A percentile compares a stretch with the other conserved stretches of the same genome.
Conservation (phyloP, 148 eudicot genomes). For the Limonium bicolor region DNA sequence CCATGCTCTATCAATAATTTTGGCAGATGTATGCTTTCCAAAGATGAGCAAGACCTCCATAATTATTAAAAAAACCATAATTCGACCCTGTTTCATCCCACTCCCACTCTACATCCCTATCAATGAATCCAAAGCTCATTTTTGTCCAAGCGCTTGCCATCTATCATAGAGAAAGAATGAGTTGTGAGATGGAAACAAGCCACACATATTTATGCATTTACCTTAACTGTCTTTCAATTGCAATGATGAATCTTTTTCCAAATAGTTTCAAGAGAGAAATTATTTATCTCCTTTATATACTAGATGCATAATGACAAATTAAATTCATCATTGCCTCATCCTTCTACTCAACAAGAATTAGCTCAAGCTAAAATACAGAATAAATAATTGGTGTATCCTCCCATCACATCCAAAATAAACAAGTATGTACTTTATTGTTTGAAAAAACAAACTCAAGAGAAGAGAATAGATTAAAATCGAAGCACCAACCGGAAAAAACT, state of each 20-base stretch:
- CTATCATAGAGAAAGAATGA: constrained; percentile 90
- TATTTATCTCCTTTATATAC: too few relatives aligned
- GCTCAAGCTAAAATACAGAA: too few relatives aligned
- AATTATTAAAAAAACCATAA: constrained; percentile 41
- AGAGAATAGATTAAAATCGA: too few relatives aligned
- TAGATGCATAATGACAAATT: too few relatives aligned
- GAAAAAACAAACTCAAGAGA: too few relatives aligned
- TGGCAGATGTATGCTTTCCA: constrained; percentile 49
- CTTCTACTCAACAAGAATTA: too few relatives aligned
- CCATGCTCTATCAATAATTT: constrained; percentile 48
- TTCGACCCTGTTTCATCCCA: constrained; percentile 72
- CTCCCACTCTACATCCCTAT: constrained; percentile 80
- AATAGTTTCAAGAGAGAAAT: too few relatives aligned
- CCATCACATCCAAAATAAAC: too few relatives aligned
- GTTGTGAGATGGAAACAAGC: constrained; percentile 53
- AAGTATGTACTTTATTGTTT: too few relatives aligned
- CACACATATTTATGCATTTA: constrained; percentile 29
- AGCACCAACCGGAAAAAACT: too few relatives aligned
- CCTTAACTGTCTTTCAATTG: constrained; percentile 25
- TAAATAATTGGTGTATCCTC: too few relatives aligned
- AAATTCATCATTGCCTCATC: too few relatives aligned
- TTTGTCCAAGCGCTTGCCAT: constrained; percentile 94
- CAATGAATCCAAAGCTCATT: constrained; percentile 94
- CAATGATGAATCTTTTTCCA: constrained; percentile 8
- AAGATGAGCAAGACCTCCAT: constrained; percentile 59